Conservation (phyloP, 805 yeast genomes). For the Monosporozyma siamensis region DNA sequence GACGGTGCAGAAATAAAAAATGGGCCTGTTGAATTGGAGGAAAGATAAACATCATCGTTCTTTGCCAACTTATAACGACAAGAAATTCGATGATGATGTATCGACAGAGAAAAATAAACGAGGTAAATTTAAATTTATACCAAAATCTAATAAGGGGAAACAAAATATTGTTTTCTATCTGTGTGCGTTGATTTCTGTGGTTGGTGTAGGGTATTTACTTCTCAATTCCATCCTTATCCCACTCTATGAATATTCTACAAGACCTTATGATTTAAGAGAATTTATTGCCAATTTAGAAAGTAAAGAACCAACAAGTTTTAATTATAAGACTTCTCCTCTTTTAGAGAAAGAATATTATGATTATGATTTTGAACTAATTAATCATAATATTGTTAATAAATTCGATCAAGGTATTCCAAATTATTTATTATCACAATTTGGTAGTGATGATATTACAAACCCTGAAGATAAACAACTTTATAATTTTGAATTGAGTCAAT, state of each 20-base stretch:
- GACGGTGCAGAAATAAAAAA: too few species aligned
- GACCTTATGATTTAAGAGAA: not conserved
- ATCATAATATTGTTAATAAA: slow-evolving; percentile 25
- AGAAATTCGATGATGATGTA: not conserved
- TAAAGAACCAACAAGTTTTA: not conserved
- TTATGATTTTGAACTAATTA: slow-evolving; percentile 30
- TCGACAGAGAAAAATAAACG: not conserved
- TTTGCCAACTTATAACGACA: not conserved
- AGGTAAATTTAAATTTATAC: not conserved
- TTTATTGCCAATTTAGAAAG: not conserved
- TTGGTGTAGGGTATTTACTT: not conserved
- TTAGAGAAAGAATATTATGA: slow-evolving; percentile 29
- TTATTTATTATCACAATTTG: slow-evolving; percentile 30
- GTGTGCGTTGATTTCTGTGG: not conserved
- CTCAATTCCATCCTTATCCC: not conserved
- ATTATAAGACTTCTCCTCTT: slow-evolving; percentile 13
- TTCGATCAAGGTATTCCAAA: slow-evolving; percentile 34
- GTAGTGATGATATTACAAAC: slow-evolving; percentile 29
- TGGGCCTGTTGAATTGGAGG: not conserved
- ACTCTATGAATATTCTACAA: not conserved
- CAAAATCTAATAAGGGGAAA: not conserved
- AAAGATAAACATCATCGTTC: not conserved
- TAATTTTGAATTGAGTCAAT: slow-evolving; percentile 31
- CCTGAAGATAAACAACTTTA: slow-evolving; percentile 21
- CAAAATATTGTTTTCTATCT: not conserved